phyloP scores from a whole-genome alignment of 257 asterid species.

The Euphrasia confusa region DNA sequence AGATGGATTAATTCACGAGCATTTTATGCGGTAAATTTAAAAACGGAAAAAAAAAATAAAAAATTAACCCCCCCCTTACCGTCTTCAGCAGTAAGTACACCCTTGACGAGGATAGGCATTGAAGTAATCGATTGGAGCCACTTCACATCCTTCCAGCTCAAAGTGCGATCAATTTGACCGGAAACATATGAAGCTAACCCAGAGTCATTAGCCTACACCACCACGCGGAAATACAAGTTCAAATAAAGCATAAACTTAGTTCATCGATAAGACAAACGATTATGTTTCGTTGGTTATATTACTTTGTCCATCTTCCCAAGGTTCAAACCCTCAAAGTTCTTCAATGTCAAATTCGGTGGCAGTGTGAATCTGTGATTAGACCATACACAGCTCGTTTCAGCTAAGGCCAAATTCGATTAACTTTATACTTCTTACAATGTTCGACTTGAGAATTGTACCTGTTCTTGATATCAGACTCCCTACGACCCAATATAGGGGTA shows the following conservation, averaged over 20 bases:
- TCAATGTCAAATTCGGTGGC: slow-evolving; percentile 59
- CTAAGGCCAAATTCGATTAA: too few species aligned
- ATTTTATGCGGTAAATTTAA: neutral
- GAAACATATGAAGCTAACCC: slow-evolving; percentile 76
- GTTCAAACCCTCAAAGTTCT: slow-evolving; percentile 77
- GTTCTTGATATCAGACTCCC: slow-evolving; percentile 81
- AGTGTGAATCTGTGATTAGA: slow-evolving; percentile 32
- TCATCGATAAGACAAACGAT: neutral
- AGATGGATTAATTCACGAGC: slow-evolving; percentile 11
- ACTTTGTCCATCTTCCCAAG: slow-evolving; percentile 70
- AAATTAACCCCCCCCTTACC: slow-evolving; percentile 34
- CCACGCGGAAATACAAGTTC: slow-evolving; percentile 7
- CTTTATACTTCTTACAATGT: too few species aligned
- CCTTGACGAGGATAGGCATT: slow-evolving; percentile 83
- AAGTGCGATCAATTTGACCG: slow-evolving; percentile 73
- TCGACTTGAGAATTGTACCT: slow-evolving; percentile 29
- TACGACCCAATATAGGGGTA: slow-evolving; percentile 76
- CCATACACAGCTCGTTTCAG: slow-evolving; percentile 21
- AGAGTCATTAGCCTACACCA: slow-evolving; percentile 52
- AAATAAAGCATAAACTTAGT: slow-evolving; percentile 13
- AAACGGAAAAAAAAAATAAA: neutral
- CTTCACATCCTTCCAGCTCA: slow-evolving; percentile 86
- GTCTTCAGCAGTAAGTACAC: slow-evolving; percentile 80
- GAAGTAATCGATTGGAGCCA: slow-evolving; percentile 80
- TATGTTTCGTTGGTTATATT: slow-evolving; percentile 16